Evolutionary conservation across 352 stramenopile genomes (phyloP).

Genomic region (Pythium periplocum): DNA sequence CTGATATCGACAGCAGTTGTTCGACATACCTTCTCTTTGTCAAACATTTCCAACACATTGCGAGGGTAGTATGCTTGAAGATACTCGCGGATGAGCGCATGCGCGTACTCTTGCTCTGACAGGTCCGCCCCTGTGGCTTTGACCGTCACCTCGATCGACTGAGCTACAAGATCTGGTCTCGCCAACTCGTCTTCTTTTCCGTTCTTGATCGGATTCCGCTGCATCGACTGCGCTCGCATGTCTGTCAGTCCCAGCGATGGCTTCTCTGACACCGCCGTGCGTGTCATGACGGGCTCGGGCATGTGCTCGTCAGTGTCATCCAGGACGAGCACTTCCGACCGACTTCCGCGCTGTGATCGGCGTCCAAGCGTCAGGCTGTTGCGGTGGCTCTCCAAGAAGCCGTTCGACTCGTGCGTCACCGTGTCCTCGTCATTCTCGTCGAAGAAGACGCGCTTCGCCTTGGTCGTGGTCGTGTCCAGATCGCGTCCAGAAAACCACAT

Average conservation of each 20-base stretch:
- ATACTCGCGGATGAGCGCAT: constrained; percentile 62
- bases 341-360: constrained; percentile 14
- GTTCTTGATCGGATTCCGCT: too few species aligned
- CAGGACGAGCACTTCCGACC: constrained; percentile 21
- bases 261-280: too few species aligned
- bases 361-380: constrained; percentile 12
- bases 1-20: not conserved
- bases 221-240: too few species aligned
- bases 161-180: not conserved
- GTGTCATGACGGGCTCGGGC: not conserved
- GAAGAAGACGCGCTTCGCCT: constrained; percentile 26
- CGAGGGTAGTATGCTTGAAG: constrained; percentile 35
- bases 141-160: not conserved
- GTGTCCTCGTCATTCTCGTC: constrained; percentile 9
- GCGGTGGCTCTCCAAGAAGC: not conserved
- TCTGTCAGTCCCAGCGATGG: too few species aligned
- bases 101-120: constrained; percentile 21
- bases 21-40: constrained; percentile 27
- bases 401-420: too few species aligned
- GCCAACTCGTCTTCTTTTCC: not conserved
- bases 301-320: constrained; percentile 17
- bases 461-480: too few species aligned
- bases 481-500: too few species aligned
- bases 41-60: constrained; percentile 33
- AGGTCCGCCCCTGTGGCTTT: not conserved